Base-by-base conservation (phyloP, 1,284 basidiomycete genomes). In the Ganoderma lucidum region DNA sequence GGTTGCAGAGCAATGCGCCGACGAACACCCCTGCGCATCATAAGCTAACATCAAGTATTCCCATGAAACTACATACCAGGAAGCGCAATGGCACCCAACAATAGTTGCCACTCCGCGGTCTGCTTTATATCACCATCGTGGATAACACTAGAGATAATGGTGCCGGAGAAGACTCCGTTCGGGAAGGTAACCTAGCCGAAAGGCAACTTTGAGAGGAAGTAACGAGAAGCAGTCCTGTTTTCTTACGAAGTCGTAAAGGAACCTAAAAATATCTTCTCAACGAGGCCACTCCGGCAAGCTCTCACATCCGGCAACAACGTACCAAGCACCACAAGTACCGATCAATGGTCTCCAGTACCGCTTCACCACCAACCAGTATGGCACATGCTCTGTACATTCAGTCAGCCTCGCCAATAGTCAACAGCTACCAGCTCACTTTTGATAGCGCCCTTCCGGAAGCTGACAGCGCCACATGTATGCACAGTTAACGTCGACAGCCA, bases 241-340 rank as follows among this genome's bases (percentile, higher is more conserved):
- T 74, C 83, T 75, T 75, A 89, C 90, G 68, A 92, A 92, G 78
- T 93, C 92, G 76, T 93, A 94, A 61, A 92, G 82, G 79, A 93
- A 93, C 91, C 88, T 90, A 65, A 48, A 41, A 41, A 59, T 6
- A 28, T 63, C 39, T 51, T 63, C 35, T 42, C 8, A 42, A 48
- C 45, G n/a, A 35, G 35, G 45, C 45, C n/a, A 10, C 61, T 48
- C 30, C 17, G 14, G 5, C 64, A 66, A 66, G 39, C 59, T 51
- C 35, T 28, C 30, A 45, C 30, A 17, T 37, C 63, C 41, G 48
- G 62, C 64, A 39, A 55, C 62, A 42, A 74, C 84, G 55, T 66
- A 90, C 89, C 92, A 93, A 59, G 91, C 88, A 39, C 90, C 91
- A 69, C 87, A 89, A 2, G 91, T 93, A 17, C 92, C 92, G 70